Evolutionary conservation across 1,139 yeast genomes (phyloP), one percentile per base, ranked within the genome.

Genomic region (Candida sanyaensis): DNA sequence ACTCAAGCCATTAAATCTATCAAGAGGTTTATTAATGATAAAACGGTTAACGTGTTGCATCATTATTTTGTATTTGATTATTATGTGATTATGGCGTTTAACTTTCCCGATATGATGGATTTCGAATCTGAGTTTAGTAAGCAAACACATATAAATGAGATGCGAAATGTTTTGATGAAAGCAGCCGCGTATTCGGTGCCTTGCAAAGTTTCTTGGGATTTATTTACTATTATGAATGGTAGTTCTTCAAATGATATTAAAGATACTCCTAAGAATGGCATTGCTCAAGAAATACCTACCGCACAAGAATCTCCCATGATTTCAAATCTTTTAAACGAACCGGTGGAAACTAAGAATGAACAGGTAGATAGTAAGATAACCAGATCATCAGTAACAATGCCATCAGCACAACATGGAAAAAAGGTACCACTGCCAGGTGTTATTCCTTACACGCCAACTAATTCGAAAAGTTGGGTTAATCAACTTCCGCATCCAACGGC

Each of bases 61-160:
- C 47, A 51, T 41, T 60, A 54, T 36, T 61, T 62, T 6, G 58
- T 61, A 51, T 44, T 59, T 34, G 65, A 61, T 46, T 58, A 61
- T 42, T 52, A 50, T 23, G 29, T 60, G 9, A 43, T 56, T 7
- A 55, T 62, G 60, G 50, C 55, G 12, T 46, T 59, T 31, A 55
- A 57, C 43, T 60, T 60, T 46, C 64, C 65, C 2, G 48, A 55
- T 29, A 61, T 61, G 65, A 51, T 60, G 53, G 49, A 47, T 26
- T 50, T 59, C 33, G 49, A 50, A 26, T 49, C 50, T 24, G 56
- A 51, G 10, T 40, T 43, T 28, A 47, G 41, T 11, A 45, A 43
- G 36, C 41, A 50, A 10, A 23, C 43, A 17, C 52, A 52, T 47
- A 44, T 48, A 33, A 47, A 46, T 38, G 58, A 53, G 8, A 48